Base-by-base conservation (phyloP, 176 grass and related monocot genomes). In the Oryza longistaminata region DNA sequence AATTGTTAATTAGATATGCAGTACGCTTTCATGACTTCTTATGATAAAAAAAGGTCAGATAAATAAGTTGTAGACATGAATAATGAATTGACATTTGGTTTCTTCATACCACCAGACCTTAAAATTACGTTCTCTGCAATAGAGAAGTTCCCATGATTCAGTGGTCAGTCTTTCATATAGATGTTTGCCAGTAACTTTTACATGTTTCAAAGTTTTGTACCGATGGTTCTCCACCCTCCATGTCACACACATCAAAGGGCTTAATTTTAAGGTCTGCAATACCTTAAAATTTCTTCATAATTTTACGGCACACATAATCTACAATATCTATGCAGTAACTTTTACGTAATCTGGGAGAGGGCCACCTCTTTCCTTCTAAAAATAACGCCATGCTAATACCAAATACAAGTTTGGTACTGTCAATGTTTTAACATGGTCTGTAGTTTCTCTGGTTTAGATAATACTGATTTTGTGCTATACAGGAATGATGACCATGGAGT, bases 401-500 rank as follows among this genome's bases (percentile, higher is more conserved):
- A 80, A 81, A 34, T 48, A 17, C 35, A 46, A 44, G 2, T 69
- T 65, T 73, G 27, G 79, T 88, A 19, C 13, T 81, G 14, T 72
- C 53, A 75, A 10, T 61, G n/a, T 33, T 73, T 85, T 33, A 33
- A 82, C 19, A 49, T 89, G 16, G 24, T 48, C 21, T 15, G 71
- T 27, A 31, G 15, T 25, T 27, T 43, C 24, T 21, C 25, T 61
- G 1, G 19, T 77, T 43, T 68, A 85, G 76, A 64, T 11, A 68
- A 43, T 35, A 34, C 43, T 83, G 12, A 71, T 72, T 60, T 86
- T 85, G 34, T 89, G 85, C 66, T 68, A 19, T 86, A 37, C 83
- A 98, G 96, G 27, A 61, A 85, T 17, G 70, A 69, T 64, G 93
- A 98, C 66, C 85, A 95, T 88, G 96, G 96, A 39, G 60, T 95